These are phyloP conservation scores for Medicago truncatula DNA, from an alignment of 306 rosid genomes.

Conservation along the genomic window MtrunA17r5.0-ANR NC_053042.1:4622501-4623000, in stretches of 20 bases:
- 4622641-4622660: conserved; percentile 79
- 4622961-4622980: too few species aligned
- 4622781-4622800: conserved; percentile 77
- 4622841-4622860: too few species aligned
- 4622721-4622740: conserved; percentile 82
- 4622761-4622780: conserved; percentile 65
- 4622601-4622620: conserved; percentile 40
- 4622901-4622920: too few species aligned
- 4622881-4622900: too few species aligned
- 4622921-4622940: too few species aligned
- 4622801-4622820: neutral
- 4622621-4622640: conserved; percentile 13
- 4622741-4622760: conserved; percentile 97
- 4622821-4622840: too few species aligned
- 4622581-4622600: conserved; percentile 74
- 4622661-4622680: conserved; percentile 83
- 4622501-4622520: neutral
- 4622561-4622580: neutral
- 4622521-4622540: neutral
- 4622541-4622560: neutral
- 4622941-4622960: too few species aligned
- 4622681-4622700: conserved; percentile 99
- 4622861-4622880: too few species aligned
- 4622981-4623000: too few species aligned
- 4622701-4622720: conserved; percentile 97